phyloP scores from a whole-genome alignment of 1,284 basidiomycete genomes.

The Cutaneotrichosporon curvatum region DNA sequence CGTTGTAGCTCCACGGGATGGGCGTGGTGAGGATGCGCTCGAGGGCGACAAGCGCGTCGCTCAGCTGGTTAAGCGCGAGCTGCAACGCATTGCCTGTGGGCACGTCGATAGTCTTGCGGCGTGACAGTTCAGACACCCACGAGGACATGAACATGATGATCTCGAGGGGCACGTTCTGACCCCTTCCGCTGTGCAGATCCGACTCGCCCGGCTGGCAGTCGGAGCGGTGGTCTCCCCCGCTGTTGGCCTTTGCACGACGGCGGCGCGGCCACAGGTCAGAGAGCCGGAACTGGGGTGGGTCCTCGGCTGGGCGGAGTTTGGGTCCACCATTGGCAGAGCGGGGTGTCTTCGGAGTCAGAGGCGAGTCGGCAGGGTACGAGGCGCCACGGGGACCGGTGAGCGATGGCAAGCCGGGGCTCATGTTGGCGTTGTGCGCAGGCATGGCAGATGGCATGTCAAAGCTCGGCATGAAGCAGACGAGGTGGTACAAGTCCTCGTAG shows the following conservation, averaged over 20 bases:
- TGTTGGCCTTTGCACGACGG: background rate
- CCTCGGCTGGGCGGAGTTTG: conserved; percentile 49
- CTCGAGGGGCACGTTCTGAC: conserved; percentile 53
- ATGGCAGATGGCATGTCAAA: conserved; percentile 33
- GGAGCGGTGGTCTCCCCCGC: no score
- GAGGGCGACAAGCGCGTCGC: conserved; percentile 61
- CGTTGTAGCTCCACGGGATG: conserved; percentile 65
- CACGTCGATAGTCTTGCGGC: conserved; percentile 57
- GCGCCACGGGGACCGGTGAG: conserved; percentile 6
- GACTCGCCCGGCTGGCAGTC: background rate
- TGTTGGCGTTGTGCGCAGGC: conserved; percentile 24
- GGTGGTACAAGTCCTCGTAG: conserved; percentile 42
- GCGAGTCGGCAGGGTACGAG: background rate
- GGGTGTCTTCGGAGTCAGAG: background rate
- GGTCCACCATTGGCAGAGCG: background rate
- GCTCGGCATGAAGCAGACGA: conserved; percentile 38
- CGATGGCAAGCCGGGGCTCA: conserved; percentile 17
- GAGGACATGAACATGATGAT: conserved; percentile 65
- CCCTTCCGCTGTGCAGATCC: background rate
- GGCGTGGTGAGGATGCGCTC: conserved; percentile 72
- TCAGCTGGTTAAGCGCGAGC: conserved; percentile 53
- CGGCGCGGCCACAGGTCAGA: conserved; percentile 58
- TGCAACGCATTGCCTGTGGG: conserved; percentile 59
- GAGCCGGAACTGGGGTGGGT: conserved; percentile 54
- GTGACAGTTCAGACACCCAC: conserved; percentile 58